Evolutionary conservation across 441 rosid species (phyloP).

Genomic region (Mallotus japonicus): DNA sequence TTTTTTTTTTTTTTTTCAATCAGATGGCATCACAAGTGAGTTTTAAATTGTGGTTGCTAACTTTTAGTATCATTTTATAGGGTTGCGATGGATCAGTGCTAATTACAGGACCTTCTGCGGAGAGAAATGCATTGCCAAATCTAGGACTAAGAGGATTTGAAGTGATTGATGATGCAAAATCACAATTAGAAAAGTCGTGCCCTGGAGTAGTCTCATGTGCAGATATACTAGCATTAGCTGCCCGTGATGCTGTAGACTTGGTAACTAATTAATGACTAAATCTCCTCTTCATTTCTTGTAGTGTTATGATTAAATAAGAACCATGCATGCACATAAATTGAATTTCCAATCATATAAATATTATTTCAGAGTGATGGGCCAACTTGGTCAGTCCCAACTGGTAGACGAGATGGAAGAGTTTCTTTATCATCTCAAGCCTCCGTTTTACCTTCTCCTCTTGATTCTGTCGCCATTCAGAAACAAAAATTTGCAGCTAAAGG

Average conservation of each 20-base stretch:
- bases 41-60: too few species aligned
- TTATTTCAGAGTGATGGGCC: constrained; percentile 56
- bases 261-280: constrained; percentile 28
- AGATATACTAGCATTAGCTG: constrained; percentile 69
- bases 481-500: constrained; percentile 66
- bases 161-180: constrained; percentile 77
- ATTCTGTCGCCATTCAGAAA: constrained; percentile 54
- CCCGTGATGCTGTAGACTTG: constrained; percentile 65
- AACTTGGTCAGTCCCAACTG: constrained; percentile 71
- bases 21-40: background rate
- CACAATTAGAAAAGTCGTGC: constrained; percentile 56
- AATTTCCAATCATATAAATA: too few species aligned
- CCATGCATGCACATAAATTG: too few species aligned
- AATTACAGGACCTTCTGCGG: constrained; percentile 47
- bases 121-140: constrained; percentile 55
- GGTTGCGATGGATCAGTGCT: constrained; percentile 79
- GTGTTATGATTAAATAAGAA: too few species aligned
- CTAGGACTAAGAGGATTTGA: constrained; percentile 55
- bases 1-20: too few species aligned
- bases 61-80: constrained; percentile 25
- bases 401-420: constrained; percentile 70
- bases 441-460: constrained; percentile 60
- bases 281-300: too few species aligned
- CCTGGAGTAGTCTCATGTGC: constrained; percentile 83
- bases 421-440: constrained; percentile 50